These are phyloP conservation scores for Nakazawaea molendinolei DNA, from an alignment of 805 yeast species.

Conservation along the genomic window DNA sequence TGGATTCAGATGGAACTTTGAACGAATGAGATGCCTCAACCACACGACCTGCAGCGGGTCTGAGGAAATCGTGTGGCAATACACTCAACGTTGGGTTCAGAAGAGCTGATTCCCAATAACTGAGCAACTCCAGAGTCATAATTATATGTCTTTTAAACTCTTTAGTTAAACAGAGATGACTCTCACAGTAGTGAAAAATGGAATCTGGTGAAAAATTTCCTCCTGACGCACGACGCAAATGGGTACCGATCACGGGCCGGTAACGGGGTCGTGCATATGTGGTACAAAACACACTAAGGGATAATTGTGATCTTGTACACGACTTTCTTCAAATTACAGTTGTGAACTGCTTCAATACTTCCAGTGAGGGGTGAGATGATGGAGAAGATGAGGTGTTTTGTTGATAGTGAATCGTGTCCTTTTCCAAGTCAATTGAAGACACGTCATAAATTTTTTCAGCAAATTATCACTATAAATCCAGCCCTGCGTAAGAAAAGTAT, in stretches of 20 bases:
- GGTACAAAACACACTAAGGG: no score
- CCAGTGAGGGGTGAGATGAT: no score
- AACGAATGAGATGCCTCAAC: constrained; percentile 52
- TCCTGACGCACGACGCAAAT: background rate
- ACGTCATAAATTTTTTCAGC: background rate
- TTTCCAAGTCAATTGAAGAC: no score
- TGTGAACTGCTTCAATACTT: no score
- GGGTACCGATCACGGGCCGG: background rate
- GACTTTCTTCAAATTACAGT: no score
- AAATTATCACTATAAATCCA: background rate
- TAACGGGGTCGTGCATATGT: constrained; percentile 6
- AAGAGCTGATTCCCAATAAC: constrained; percentile 60
- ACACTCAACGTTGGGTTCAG: constrained; percentile 81
- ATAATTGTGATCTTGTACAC: background rate
- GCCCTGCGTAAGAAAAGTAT: no score
- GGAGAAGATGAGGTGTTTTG: no score
- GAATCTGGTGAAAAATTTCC: constrained; percentile 2
- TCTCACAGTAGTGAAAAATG: background rate
- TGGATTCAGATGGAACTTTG: constrained; percentile 17
- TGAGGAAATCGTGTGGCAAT: constrained; percentile 80
- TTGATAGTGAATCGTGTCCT: no score
- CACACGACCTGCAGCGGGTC: constrained; percentile 62
- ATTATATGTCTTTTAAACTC: no score
- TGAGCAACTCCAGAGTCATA: no score
- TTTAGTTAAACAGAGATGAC: no score